phyloP scores from a whole-genome alignment of 352 stramenopile species.

The Blastocystis sp. region DNA sequence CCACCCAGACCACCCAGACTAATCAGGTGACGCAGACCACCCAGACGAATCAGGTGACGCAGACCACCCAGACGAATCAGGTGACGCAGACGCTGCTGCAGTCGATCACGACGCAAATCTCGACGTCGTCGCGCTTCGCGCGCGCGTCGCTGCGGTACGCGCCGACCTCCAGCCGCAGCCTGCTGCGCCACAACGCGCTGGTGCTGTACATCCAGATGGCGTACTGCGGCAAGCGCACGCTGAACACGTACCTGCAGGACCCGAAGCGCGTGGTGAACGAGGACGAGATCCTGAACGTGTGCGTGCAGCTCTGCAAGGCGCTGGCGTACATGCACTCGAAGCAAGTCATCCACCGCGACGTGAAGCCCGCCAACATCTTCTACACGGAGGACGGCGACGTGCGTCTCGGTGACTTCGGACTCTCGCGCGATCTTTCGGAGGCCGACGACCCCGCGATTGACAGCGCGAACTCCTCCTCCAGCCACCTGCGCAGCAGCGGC shows the following conservation, averaged over 20 bases:
- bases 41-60: too few relatives aligned
- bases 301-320: slow-evolving; percentile 83
- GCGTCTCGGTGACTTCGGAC: slow-evolving; percentile 84
- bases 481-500: slow-evolving; percentile 42
- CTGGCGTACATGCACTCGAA: slow-evolving; percentile 84
- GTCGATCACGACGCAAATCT: neutral
- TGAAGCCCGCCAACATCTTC: slow-evolving; percentile 87
- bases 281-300: slow-evolving; percentile 80
- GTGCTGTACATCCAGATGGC: slow-evolving; percentile 88
- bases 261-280: slow-evolving; percentile 78
- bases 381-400: slow-evolving; percentile 82
- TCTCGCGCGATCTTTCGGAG: slow-evolving; percentile 78
- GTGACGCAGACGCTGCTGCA: neutral
- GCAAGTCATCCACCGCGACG: slow-evolving; percentile 83
- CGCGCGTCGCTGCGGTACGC: neutral
- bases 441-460: slow-evolving; percentile 22
- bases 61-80: too few relatives aligned
- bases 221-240: slow-evolving; percentile 81
- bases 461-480: slow-evolving; percentile 73
- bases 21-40: neutral
- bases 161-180: neutral
- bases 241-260: slow-evolving; percentile 80
- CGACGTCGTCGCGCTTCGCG: neutral
- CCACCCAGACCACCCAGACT: neutral
- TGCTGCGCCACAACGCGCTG: slow-evolving; percentile 74